phyloP scores from a whole-genome alignment of 202 grass and related monocot genomes.

The Setaria viridis region DNA sequence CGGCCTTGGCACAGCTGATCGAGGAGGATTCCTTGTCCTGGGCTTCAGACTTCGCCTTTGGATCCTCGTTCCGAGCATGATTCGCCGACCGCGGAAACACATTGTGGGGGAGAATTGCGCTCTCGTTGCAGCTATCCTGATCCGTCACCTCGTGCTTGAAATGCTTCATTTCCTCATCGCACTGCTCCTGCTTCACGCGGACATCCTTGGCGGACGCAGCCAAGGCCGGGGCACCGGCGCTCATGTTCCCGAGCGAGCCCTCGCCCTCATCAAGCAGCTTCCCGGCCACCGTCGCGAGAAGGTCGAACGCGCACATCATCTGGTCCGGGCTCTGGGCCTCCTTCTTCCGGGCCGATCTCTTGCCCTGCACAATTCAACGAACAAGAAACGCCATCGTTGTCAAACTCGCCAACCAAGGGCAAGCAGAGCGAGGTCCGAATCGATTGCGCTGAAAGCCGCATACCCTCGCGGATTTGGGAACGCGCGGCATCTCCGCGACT shows the following conservation, averaged over 20 bases:
- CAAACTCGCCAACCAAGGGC: slow-evolving; percentile 47
- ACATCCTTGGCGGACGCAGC: slow-evolving; percentile 44
- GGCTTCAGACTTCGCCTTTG: slow-evolving; percentile 50
- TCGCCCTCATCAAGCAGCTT: slow-evolving; percentile 84
- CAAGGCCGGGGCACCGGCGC: slow-evolving; percentile 17
- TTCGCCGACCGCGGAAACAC: slow-evolving; percentile 29
- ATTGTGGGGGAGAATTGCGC: slow-evolving; percentile 49
- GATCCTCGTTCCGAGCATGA: slow-evolving; percentile 54
- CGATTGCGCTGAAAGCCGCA: slow-evolving; percentile 28
- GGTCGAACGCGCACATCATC: slow-evolving; percentile 83
- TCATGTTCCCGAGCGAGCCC: slow-evolving; percentile 55
- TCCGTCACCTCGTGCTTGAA: slow-evolving; percentile 71
- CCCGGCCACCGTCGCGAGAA: slow-evolving; percentile 88
- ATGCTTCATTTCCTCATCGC: slow-evolving; percentile 50
- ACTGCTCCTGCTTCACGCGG: slow-evolving; percentile 62
- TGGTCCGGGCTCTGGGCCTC: slow-evolving; percentile 55
- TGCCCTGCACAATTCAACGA: slow-evolving; percentile 78
- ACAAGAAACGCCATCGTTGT: slow-evolving; percentile 50
- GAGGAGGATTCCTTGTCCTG: slow-evolving; percentile 58
- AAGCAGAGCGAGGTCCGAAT: slow-evolving; percentile 32
- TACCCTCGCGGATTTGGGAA: slow-evolving; percentile 91
- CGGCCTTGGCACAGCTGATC: slow-evolving; percentile 49
- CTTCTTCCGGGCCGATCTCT: slow-evolving; percentile 91
- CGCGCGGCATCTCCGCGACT: slow-evolving; percentile 62
- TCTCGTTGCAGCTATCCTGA: slow-evolving; percentile 87